Base-by-base conservation (phyloP, 139 green algal genomes). In the Chlamydomonas schloesseri region DNA sequence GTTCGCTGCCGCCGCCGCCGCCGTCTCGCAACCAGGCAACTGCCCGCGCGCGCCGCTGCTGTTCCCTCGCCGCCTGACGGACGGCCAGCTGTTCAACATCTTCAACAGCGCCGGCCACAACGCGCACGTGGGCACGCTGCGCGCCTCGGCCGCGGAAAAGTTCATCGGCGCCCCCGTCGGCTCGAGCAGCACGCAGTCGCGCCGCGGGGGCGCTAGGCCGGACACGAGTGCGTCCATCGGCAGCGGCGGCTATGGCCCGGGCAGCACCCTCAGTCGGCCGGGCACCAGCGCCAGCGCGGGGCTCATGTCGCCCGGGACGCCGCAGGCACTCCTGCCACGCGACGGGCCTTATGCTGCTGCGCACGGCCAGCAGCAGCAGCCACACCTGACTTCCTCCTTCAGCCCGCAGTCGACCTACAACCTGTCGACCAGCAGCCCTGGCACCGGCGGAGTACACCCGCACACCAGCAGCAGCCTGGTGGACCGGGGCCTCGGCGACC, bases 11-110 rank as follows among this genome's bases (percentile, higher is more conserved):
- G 13, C 53, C 53, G 13, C 15, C 53, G 15, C 53, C 53, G 13
- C 53, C 53, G n/a, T n/a, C n/a, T n/a, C n/a, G n/a, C n/a, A n/a
- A n/a, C n/a, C 89, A 88, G 92, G 90, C 71, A 89, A 68, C 50
- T 94, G 91, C 87, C 93, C 93, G 0, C 73, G 89, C 50, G 73
- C 69, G 28, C 71, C 93, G 26, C 75, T 95, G 72, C 42, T 92
- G 28, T 86, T 79, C 62, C 93, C 93, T 0, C 77, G 93, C 17
- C 87, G 91, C 26, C 75, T 95, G 77, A 94, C 91, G 0, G 93
- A 94, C 67, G 89, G 91, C 46, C 71, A 69, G 55, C 82, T 92
- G 18, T 91, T 88, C 69, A 93, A 92, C 72, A 71, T 89, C 8
- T 84, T 88, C 31, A 92, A 93, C 67, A 24, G 84, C 34, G 60